Evolutionary conservation across 2,329 filamentous ascomycete genomes (phyloP).

Genomic region (Scytalidium sp.): DNA sequence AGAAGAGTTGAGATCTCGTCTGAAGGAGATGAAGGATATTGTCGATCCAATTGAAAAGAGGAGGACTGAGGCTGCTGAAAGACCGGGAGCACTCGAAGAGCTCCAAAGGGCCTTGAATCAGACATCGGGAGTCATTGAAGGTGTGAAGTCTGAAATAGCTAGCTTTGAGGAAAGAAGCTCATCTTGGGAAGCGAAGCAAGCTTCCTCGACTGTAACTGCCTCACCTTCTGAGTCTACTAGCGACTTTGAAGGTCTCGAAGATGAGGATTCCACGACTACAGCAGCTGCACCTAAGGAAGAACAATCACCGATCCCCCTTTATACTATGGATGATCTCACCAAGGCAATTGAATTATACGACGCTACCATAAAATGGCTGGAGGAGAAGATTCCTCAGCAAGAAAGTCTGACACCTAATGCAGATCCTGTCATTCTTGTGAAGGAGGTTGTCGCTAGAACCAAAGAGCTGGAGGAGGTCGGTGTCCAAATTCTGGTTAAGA

Average conservation of each 20-base stretch:
- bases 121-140: slow-evolving; percentile 66
- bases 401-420: slow-evolving; percentile 66
- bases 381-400: slow-evolving; percentile 68
- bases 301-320: slow-evolving; percentile 62
- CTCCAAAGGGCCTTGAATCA: slow-evolving; percentile 70
- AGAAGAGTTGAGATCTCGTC: slow-evolving; percentile 70
- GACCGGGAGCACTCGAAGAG: slow-evolving; percentile 65
- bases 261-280: slow-evolving; percentile 48
- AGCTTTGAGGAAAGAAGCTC: slow-evolving; percentile 61
- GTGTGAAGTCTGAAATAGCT: slow-evolving; percentile 71
- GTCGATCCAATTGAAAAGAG: slow-evolving; percentile 75
- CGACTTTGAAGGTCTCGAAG: slow-evolving; percentile 75
- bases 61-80: slow-evolving; percentile 66
- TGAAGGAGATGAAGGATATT: slow-evolving; percentile 74
- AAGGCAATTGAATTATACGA: slow-evolving; percentile 61
- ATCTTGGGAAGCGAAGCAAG: slow-evolving; percentile 45
- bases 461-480: slow-evolving; percentile 69
- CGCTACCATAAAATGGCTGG: slow-evolving; percentile 69
- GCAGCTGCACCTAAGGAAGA: slow-evolving; percentile 35
- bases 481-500: slow-evolving; percentile 69
- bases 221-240: slow-evolving; percentile 35
- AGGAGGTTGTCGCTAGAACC: slow-evolving; percentile 67
- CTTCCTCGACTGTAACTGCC: slow-evolving; percentile 34
- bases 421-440: slow-evolving; percentile 70
- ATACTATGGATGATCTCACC: slow-evolving; percentile 69